These are phyloP conservation scores for Cynara cardunculus DNA, from an alignment of 129 eudicot species.

Conservation along the genomic window DNA sequence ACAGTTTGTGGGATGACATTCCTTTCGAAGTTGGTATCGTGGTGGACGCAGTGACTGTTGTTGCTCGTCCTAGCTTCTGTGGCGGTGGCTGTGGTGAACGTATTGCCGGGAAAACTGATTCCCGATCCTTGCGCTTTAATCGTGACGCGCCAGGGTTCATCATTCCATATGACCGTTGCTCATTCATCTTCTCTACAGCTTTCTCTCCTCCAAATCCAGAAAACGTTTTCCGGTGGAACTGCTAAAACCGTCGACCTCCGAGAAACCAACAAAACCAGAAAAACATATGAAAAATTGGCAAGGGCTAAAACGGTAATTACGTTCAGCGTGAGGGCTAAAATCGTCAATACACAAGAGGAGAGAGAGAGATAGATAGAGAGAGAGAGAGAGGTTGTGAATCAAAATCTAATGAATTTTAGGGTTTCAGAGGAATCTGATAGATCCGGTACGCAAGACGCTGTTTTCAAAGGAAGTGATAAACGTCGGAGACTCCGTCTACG, in stretches of 20 bases:
- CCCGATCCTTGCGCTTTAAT: slow-evolving; percentile 51
- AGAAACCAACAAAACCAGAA: background rate
- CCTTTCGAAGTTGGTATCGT: background rate
- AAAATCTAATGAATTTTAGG: slow-evolving; percentile 22
- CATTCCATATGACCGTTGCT: slow-evolving; percentile 21
- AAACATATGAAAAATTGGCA: background rate
- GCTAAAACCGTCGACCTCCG: background rate
- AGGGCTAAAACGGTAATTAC: slow-evolving; percentile 2
- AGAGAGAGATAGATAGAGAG: background rate
- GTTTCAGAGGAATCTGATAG: slow-evolving; percentile 22
- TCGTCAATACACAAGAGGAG: background rate
- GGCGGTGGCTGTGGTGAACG: slow-evolving; percentile 28
- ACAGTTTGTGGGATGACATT: slow-evolving; percentile 32
- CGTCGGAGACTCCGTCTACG: slow-evolving; percentile 2
- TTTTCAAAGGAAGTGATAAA: background rate
- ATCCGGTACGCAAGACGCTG: slow-evolving; percentile 13
- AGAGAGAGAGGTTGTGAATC: background rate
- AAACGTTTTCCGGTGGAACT: background rate
- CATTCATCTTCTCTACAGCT: slow-evolving; percentile 14
- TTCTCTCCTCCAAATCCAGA: background rate
- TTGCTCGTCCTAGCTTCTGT: background rate
- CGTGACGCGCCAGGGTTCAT: slow-evolving; percentile 38
- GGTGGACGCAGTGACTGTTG: background rate
- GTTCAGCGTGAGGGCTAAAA: background rate
- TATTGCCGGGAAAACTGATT: slow-evolving; percentile 32